These are phyloP conservation scores for Penicillium angulare DNA, from an alignment of 495 filamentous ascomycete species.

Conservation along the genomic window DNA sequence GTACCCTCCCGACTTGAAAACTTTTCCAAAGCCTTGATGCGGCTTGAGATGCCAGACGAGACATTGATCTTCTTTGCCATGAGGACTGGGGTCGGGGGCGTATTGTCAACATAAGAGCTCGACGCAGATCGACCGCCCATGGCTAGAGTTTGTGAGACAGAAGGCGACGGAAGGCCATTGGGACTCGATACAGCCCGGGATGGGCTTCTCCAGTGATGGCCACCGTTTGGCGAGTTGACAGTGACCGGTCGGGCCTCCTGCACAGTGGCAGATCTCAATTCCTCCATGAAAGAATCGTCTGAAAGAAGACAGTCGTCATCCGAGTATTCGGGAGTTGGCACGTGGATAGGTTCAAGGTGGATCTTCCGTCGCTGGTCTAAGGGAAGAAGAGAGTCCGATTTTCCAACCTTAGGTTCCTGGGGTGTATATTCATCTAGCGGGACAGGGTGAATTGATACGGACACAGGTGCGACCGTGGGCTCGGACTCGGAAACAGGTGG, in stretches of 20 bases:
- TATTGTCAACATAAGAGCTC: constrained; percentile 32
- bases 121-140: constrained; percentile 40
- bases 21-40: constrained; percentile 83
- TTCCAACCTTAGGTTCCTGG: constrained; percentile 19
- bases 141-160: constrained; percentile 40
- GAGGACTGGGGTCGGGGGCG: constrained; percentile 32
- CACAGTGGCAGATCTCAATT: constrained; percentile 77
- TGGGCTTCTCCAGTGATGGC: constrained; percentile 37
- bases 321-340: constrained; percentile 54
- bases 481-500: constrained; percentile 18
- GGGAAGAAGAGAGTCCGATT: constrained; percentile 13
- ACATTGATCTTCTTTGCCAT: constrained; percentile 75
- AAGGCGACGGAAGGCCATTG: constrained; percentile 26
- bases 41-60: constrained; percentile 82
- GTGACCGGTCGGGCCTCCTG: constrained; percentile 81
- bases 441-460: constrained; percentile 15
- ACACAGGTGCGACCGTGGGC: constrained; percentile 15
- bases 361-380: constrained; percentile 48
- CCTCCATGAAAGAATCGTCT: constrained; percentile 87
- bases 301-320: constrained; percentile 66
- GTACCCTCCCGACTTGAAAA: constrained; percentile 55
- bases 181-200: constrained; percentile 54
- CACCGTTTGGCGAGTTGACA: constrained; percentile 68
- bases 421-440: constrained; percentile 15
- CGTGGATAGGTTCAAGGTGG: constrained; percentile 55